Evolutionary conservation across 1,284 basidiomycete genomes (phyloP).

Genomic region (Marasmius oreades): DNA sequence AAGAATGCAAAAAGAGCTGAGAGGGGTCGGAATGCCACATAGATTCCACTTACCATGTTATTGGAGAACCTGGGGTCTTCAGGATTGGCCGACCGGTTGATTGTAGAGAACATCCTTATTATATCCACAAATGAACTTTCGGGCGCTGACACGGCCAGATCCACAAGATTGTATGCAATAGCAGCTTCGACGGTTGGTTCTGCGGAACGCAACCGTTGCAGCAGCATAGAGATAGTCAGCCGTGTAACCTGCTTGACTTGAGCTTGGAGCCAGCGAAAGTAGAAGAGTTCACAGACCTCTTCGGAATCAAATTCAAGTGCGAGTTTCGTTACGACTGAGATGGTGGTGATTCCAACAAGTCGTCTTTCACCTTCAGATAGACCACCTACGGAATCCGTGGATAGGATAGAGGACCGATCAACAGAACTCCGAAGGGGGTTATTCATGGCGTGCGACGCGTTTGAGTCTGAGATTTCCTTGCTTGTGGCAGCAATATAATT

Average conservation of each 20-base stretch:
- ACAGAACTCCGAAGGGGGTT: slow-evolving; percentile 40
- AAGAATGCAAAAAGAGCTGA: slow-evolving; percentile 13
- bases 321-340: slow-evolving; percentile 82
- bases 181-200: slow-evolving; percentile 87
- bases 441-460: slow-evolving; percentile 35
- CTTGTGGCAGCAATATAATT: slow-evolving; percentile 85
- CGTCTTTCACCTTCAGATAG: slow-evolving; percentile 83
- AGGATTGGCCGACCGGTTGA: slow-evolving; percentile 79
- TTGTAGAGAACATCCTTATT: slow-evolving; percentile 80
- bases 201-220: slow-evolving; percentile 83
- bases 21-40: slow-evolving; percentile 6
- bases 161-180: slow-evolving; percentile 89
- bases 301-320: slow-evolving; percentile 81
- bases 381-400: slow-evolving; percentile 58
- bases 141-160: slow-evolving; percentile 80
- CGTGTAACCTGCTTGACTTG: slow-evolving; percentile 61
- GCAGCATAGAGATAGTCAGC: slow-evolving; percentile 87
- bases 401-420: slow-evolving; percentile 47
- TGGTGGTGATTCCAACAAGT: slow-evolving; percentile 85
- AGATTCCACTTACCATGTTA: slow-evolving; percentile 59
- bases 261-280: neutral
- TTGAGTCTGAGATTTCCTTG: slow-evolving; percentile 65
- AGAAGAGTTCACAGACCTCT: slow-evolving; percentile 47
- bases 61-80: slow-evolving; percentile 85
- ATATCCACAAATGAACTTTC: slow-evolving; percentile 82